Percentiles rank a stretch among this genome's conserved stretches.
These are phyloP conservation scores for Phytophthora cryptogea DNA, from an alignment of 352 stramenopile species.

Conservation along the genomic window DNA sequence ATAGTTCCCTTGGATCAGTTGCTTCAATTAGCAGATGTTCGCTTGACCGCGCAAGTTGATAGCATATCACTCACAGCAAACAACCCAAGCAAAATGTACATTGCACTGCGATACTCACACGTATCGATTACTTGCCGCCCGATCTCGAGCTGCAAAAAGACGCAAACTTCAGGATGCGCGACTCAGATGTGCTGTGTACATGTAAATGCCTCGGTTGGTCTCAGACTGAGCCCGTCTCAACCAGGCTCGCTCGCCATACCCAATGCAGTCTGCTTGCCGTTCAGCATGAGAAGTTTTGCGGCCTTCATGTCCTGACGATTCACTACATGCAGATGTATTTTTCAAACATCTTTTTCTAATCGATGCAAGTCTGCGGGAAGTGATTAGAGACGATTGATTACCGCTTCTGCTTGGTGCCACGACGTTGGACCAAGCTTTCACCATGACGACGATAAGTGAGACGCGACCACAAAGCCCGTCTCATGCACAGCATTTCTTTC, in stretches of 20 bases:
- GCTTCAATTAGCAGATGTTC: conserved; percentile 2
- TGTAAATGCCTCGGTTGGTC: conserved; percentile 2
- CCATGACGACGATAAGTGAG: conserved; percentile 6
- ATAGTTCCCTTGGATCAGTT: conserved; percentile 14
- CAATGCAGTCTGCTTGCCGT: no score
- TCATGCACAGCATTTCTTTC: background rate
- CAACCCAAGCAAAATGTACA: background rate
- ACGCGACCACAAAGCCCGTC: conserved; percentile 1
- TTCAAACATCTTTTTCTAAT: conserved; percentile 7
- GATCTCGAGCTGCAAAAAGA: conserved; percentile 17
- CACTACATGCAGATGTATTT: background rate
- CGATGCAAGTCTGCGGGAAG: conserved; percentile 15
- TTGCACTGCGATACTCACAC: background rate
- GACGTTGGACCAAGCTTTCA: background rate
- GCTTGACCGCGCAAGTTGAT: conserved; percentile 3
- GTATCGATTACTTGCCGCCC: conserved; percentile 8
- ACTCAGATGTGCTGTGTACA: conserved; percentile 11
- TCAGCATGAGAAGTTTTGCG: no score
- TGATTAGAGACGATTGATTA: conserved; percentile 13
- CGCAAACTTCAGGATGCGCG: conserved; percentile 21
- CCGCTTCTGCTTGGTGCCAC: conserved; percentile 2
- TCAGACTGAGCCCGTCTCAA: conserved; percentile 7
- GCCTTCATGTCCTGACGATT: no score
- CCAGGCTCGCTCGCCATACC: no score
- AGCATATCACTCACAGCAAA: background rate